These are phyloP conservation scores for Drechmeria coniospora DNA, from an alignment of 2,329 filamentous ascomycete species.

Conservation along the genomic window DNA sequence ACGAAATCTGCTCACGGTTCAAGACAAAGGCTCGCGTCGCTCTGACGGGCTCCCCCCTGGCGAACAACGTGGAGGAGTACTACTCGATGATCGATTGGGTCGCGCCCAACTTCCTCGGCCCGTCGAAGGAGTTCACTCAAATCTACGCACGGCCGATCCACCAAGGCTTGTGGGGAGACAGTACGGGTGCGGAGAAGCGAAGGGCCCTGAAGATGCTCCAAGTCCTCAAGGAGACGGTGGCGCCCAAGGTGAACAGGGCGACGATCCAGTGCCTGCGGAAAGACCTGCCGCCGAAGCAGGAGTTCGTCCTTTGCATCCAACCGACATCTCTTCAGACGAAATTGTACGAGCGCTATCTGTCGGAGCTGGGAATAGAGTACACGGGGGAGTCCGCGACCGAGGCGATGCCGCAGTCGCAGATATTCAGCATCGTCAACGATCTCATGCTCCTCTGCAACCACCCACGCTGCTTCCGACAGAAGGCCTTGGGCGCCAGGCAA, in stretches of 20 bases:
- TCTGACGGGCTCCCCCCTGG: slow-evolving; percentile 72
- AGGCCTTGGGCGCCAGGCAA: slow-evolving; percentile 8
- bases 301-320: slow-evolving; percentile 66
- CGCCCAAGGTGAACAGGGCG: slow-evolving; percentile 62
- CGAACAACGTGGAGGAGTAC: slow-evolving; percentile 74
- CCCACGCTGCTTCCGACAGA: slow-evolving; percentile 29
- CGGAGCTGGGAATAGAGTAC: slow-evolving; percentile 5
- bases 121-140: slow-evolving; percentile 47
- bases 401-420: slow-evolving; percentile 4
- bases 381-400: neutral
- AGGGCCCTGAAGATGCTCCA: slow-evolving; percentile 50
- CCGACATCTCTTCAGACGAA: slow-evolving; percentile 48
- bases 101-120: slow-evolving; percentile 61
- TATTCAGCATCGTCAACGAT: slow-evolving; percentile 22
- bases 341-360: slow-evolving; percentile 41
- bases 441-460: slow-evolving; percentile 37
- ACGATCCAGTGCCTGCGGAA: slow-evolving; percentile 50
- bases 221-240: slow-evolving; percentile 55
- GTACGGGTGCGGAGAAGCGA: slow-evolving; percentile 36
- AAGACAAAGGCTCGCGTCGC: slow-evolving; percentile 59
- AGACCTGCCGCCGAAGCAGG: slow-evolving; percentile 58
- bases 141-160: slow-evolving; percentile 63
- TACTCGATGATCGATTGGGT: slow-evolving; percentile 82
- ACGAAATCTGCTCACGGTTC: slow-evolving; percentile 41
- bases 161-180: slow-evolving; percentile 53